phyloP scores from a whole-genome alignment of 2,329 filamentous ascomycete genomes.

The Verticillium alfalfae region DNA sequence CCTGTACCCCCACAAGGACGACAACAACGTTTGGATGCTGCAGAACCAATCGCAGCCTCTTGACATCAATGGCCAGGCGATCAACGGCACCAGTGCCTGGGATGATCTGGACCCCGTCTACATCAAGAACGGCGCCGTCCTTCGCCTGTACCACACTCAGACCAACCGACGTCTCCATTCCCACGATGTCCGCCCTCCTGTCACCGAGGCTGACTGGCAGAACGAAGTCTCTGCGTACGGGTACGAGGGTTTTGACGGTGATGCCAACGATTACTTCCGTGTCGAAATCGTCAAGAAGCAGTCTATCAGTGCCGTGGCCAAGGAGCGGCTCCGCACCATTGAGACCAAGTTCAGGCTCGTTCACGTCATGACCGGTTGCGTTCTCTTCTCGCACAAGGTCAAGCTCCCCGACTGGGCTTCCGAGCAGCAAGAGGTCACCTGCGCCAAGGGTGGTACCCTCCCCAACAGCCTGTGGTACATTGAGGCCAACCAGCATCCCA shows the following conservation, averaged over 20 bases:
- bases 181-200: constrained; percentile 82
- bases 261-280: constrained; percentile 93
- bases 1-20: constrained; percentile 96
- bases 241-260: constrained; percentile 92
- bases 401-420: constrained; percentile 98
- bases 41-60: constrained; percentile 96
- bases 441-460: constrained; percentile 81
- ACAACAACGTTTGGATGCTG: constrained; percentile 91
- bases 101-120: constrained; percentile 63
- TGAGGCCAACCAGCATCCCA: constrained; percentile 82
- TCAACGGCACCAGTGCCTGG: constrained; percentile 82
- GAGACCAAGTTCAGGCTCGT: constrained; percentile 94
- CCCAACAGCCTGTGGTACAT: constrained; percentile 98
- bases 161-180: constrained; percentile 92
- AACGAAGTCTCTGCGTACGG: constrained; percentile 96
- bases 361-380: constrained; percentile 94
- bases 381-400: constrained; percentile 96
- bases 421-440: constrained; percentile 99
- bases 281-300: constrained; percentile 90
- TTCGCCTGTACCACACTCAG: constrained; percentile 77
- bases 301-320: constrained; percentile 73
- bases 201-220: constrained; percentile 89
- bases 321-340: constrained; percentile 84
- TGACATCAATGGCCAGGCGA: constrained; percentile 65
- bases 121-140: constrained; percentile 72